phyloP scores from a whole-genome alignment of 2,329 filamentous ascomycete genomes.

The Pseudocercospora macadamiae region DNA sequence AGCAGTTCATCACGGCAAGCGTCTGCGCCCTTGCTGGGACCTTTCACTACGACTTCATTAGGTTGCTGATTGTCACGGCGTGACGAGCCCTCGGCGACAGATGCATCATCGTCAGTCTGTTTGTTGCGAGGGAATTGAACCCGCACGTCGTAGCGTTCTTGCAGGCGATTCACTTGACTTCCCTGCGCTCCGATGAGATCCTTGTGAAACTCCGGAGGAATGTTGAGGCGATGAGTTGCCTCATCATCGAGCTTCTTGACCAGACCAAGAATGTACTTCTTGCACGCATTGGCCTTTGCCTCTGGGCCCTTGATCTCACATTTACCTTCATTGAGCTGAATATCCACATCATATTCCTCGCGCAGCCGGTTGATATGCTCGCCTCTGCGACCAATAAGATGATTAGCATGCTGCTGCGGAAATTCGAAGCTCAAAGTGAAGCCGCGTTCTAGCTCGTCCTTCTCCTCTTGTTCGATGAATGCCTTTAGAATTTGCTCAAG shows the following conservation, averaged over 20 bases:
- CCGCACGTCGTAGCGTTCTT: conserved; percentile 89
- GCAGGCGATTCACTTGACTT: conserved; percentile 84
- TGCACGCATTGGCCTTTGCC: conserved; percentile 87
- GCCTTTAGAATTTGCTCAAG: conserved; percentile 72
- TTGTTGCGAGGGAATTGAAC: conserved; percentile 87
- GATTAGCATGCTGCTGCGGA: conserved; percentile 91
- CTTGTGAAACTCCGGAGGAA: conserved; percentile 90
- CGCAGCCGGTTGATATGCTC: conserved; percentile 71
- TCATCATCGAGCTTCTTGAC: conserved; percentile 88
- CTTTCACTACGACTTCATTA: conserved; percentile 89
- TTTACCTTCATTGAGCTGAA: conserved; percentile 91
- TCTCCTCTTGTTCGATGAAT: conserved; percentile 85
- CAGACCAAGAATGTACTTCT: conserved; percentile 76
- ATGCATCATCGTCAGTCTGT: conserved; percentile 63
- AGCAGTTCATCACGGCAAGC: conserved; percentile 89
- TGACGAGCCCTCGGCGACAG: conserved; percentile 68
- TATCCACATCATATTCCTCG: conserved; percentile 71
- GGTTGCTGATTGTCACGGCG: conserved; percentile 70
- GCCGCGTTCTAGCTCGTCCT: conserved; percentile 90
- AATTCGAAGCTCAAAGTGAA: conserved; percentile 88
- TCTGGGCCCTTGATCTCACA: conserved; percentile 95
- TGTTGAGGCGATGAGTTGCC: conserved; percentile 81
- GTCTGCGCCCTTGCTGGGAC: conserved; percentile 90
- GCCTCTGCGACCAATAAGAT: conserved; percentile 70
- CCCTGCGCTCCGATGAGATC: conserved; percentile 91